These are phyloP conservation scores for Candida namnaoensis DNA, from an alignment of 805 yeast species.

Conservation along the genomic window DNA sequence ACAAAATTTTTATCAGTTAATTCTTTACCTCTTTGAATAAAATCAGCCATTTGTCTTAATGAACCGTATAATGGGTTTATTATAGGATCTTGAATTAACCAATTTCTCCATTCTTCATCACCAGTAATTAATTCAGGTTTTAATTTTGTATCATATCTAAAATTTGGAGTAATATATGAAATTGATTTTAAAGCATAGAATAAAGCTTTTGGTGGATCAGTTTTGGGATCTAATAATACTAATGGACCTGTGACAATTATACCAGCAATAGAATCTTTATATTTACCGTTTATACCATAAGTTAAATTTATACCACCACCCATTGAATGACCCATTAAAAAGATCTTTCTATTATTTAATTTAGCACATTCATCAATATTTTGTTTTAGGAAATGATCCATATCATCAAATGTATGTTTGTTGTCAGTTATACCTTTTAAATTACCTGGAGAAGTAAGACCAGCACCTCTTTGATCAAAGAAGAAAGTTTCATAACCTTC, in stretches of 20 bases:
- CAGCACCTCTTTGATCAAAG: constrained; percentile 74
- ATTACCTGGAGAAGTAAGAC: constrained; percentile 40
- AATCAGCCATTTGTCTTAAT: constrained; percentile 47
- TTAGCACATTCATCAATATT: constrained; percentile 13
- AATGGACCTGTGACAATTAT: constrained; percentile 53
- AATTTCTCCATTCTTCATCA: constrained; percentile 36
- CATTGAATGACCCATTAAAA: constrained; percentile 67
- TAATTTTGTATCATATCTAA: constrained; percentile 46
- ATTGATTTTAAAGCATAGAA: not conserved
- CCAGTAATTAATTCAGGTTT: constrained; percentile 46
- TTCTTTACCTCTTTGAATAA: constrained; percentile 40
- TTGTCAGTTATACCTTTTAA: constrained; percentile 51
- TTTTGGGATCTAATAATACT: constrained; percentile 32
- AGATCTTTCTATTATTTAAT: constrained; percentile 26
- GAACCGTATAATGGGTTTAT: constrained; percentile 43
- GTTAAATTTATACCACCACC: constrained; percentile 70
- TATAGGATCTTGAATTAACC: constrained; percentile 32
- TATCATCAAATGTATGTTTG: constrained; percentile 43
- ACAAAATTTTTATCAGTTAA: constrained; percentile 29
- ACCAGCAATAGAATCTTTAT: constrained; percentile 35
- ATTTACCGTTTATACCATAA: constrained; percentile 49
- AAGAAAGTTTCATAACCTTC: constrained; percentile 58
- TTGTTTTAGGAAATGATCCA: constrained; percentile 45
- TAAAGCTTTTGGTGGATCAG: not conserved
- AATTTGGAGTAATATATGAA: constrained; percentile 31